Evolutionary conservation across 2,329 filamentous ascomycete genomes (phyloP).

Genomic region (Byssochlamys sp.): DNA sequence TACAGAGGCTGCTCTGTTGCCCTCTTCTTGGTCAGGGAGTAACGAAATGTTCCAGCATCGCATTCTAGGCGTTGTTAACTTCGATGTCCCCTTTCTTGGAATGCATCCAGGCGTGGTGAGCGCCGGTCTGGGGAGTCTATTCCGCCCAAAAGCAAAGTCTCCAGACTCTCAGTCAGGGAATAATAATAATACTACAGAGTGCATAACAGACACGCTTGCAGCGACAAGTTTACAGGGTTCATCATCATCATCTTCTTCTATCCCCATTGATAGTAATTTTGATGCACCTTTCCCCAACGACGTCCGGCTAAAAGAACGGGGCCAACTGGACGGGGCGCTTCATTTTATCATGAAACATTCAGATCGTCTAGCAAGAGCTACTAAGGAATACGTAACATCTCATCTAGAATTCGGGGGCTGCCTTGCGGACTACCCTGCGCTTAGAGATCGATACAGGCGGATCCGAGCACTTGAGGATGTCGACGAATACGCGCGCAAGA

Average conservation of each 20-base stretch:
- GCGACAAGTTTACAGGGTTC: slow-evolving; percentile 5
- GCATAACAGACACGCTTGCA: slow-evolving; percentile 2
- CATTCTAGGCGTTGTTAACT: slow-evolving; percentile 69
- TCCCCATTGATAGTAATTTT: slow-evolving; percentile 50
- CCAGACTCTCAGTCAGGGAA: slow-evolving; percentile 10
- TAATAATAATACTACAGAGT: slow-evolving; percentile 1
- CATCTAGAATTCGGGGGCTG: slow-evolving; percentile 76
- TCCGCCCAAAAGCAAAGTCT: slow-evolving; percentile 39
- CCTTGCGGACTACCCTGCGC: slow-evolving; percentile 63
- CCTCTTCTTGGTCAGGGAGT: slow-evolving; percentile 11
- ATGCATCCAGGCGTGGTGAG: slow-evolving; percentile 79
- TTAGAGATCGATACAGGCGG: slow-evolving; percentile 60
- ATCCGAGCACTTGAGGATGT: slow-evolving; percentile 64
- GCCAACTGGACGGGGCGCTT: slow-evolving; percentile 52
- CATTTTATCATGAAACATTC: slow-evolving; percentile 77
- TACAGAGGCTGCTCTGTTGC: slow-evolving; percentile 64
- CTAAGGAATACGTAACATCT: slow-evolving; percentile 63
- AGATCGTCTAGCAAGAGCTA: slow-evolving; percentile 60
- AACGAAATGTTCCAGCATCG: slow-evolving; percentile 54
- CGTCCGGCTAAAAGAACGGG: slow-evolving; percentile 57
- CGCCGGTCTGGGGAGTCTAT: slow-evolving; percentile 71
- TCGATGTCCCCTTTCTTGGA: slow-evolving; percentile 79
- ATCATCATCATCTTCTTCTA: slow-evolving; percentile 10
- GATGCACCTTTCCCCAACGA: slow-evolving; percentile 72
- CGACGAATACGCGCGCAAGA: slow-evolving; percentile 42